Evolutionary conservation across 2,329 filamentous ascomycete genomes (phyloP), one percentile per base, ranked within the genome.

Genomic region (Stemphylium vesicarium): DNA sequence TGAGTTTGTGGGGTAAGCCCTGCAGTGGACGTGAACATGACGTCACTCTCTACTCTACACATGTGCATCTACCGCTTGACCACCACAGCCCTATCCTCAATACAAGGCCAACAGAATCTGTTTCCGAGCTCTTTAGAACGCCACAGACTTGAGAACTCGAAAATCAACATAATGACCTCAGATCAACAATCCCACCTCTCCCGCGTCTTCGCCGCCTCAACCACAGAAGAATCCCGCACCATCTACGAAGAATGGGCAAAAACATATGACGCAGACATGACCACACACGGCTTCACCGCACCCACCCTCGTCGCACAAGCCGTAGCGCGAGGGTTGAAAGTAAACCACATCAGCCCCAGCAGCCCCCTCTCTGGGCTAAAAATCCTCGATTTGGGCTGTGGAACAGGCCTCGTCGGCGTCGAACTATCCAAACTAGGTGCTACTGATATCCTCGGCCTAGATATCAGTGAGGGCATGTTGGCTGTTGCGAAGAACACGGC

Each of bases 341-440:
- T 61, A 13, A 63, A 62, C 39, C 52, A 66, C 33, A 53, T 65
- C 24, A 50, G 51, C 4, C 36, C 51, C 33, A 13, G 26, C 4
- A 33, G 50, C 8, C 44, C 62, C 6, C 37, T 65, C 9, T 54
- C 68, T 16, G 60, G 68, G 15, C 65, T 69, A 6, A 49, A 60
- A 2, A 79, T 85, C 50, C 76, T 84, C 0, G 83, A 85, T 54
- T 82, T 82, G 18, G 83, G 83, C n/a, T 84, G 82, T 53, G 83
- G 83, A 4, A 85, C 82, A 0, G 83, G 83, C 0, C 77, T 84
- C 8, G 82, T 83, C 10, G 83, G 81, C 4, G 66, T 77, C 16
- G 78, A 78, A 22, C 77, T 85, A 4, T 74, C 77, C 18, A 69
- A 76, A 33, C 65, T 75, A 29, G 78, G 80, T 2, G 78, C 77